phyloP scores from a whole-genome alignment of 495 filamentous ascomycete species.

The Pseudomonodictys pantanalensis region DNA sequence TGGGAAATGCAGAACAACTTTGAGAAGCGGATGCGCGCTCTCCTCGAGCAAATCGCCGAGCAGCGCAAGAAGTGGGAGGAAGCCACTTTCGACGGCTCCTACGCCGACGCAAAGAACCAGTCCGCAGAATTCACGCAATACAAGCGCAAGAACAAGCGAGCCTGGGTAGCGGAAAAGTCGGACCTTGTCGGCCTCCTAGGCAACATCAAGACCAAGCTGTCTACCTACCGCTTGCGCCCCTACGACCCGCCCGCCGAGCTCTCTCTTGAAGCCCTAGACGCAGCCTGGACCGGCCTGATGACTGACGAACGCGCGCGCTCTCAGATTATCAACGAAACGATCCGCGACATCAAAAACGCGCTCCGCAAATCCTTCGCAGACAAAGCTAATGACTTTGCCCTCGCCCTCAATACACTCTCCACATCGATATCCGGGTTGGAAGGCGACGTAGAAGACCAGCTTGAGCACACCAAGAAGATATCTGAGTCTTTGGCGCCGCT shows the following conservation, averaged over 20 bases:
- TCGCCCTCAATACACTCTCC: conserved; percentile 89
- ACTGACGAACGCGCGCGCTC: conserved; percentile 80
- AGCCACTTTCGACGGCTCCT: conserved; percentile 83
- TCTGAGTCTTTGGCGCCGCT: conserved; percentile 79
- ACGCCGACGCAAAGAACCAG: conserved; percentile 89
- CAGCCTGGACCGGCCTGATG: conserved; percentile 74
- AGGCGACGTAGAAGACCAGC: conserved; percentile 91
- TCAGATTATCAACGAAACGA: conserved; percentile 94
- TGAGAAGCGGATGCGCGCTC: conserved; percentile 79
- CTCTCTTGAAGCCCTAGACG: conserved; percentile 72
- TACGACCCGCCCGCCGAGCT: conserved; percentile 86
- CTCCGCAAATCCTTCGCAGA: conserved; percentile 91
- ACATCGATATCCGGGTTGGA: conserved; percentile 90
- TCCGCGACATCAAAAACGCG: conserved; percentile 94
- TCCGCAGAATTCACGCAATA: conserved; percentile 75
- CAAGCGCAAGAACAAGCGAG: conserved; percentile 81
- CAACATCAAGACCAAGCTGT: conserved; percentile 98
- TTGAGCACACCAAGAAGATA: conserved; percentile 76
- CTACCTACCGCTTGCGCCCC: conserved; percentile 84
- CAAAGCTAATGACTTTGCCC: conserved; percentile 94
- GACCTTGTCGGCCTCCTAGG: conserved; percentile 88
- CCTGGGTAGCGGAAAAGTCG: conserved; percentile 96
- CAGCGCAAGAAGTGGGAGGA: conserved; percentile 73
- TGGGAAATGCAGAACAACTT: conserved; percentile 99
- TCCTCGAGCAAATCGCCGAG: conserved; percentile 69